Percentiles rank a stretch among this genome's conserved stretches.
phyloP scores from a whole-genome alignment of 768 basidiomycete species.

The Inosperma sp. region DNA sequence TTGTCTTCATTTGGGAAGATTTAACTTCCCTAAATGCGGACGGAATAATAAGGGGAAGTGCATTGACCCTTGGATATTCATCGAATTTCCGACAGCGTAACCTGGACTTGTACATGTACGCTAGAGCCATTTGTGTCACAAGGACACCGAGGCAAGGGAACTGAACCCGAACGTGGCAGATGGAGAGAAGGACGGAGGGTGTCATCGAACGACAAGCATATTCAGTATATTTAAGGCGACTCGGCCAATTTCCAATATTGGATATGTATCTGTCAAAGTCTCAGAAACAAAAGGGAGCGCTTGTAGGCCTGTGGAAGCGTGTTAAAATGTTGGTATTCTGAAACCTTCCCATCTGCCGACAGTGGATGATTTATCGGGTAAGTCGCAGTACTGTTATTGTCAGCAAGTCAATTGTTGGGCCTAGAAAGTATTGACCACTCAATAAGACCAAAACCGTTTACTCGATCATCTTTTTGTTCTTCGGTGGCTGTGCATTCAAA shows the following conservation, averaged over 20 bases:
- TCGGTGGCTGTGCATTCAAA: too few species aligned
- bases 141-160: not conserved
- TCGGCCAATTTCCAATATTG: not conserved
- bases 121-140: conserved; percentile 5
- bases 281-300: not conserved
- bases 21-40: conserved; percentile 1
- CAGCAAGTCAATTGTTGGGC: too few species aligned
- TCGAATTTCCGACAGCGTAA: conserved; percentile 7
- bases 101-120: conserved; percentile 6
- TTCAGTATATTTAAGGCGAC: conserved; percentile 4
- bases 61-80: conserved; percentile 9
- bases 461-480: too few species aligned
- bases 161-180: not conserved
- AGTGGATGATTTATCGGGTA: too few species aligned
- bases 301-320: too few species aligned
- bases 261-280: not conserved
- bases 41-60: conserved; percentile 1
- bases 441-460: too few species aligned
- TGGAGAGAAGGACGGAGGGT: conserved; percentile 1
- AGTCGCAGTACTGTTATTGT: too few species aligned
- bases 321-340: too few species aligned
- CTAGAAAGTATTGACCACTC: too few species aligned
- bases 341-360: too few species aligned
- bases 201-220: not conserved
- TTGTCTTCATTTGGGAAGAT: conserved; percentile 1